A percentile compares a stretch with the other conserved stretches of the same genome.
phyloP scores from a whole-genome alignment of 345 rosid genomes.

The Physaria fendleri region DNA sequence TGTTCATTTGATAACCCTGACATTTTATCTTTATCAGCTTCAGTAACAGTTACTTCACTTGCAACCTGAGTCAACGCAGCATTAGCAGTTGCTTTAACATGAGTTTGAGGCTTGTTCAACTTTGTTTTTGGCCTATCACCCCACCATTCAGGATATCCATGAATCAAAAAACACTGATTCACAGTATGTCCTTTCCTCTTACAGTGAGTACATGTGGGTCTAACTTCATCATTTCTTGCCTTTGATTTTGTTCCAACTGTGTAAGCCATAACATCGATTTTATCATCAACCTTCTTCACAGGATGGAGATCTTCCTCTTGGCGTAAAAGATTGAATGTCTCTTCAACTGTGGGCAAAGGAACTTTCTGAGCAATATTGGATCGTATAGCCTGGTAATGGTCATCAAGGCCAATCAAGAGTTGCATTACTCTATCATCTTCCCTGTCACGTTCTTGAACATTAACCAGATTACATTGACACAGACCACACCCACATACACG shows the following conservation, averaged over 20 bases:
- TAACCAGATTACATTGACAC: neutral
- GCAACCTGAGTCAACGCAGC: no score
- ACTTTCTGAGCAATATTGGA: neutral
- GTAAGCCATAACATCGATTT: neutral
- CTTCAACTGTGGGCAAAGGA: neutral
- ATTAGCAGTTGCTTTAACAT: neutral
- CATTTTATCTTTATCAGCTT: no score
- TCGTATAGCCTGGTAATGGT: neutral
- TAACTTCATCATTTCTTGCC: neutral
- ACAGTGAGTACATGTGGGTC: no score
- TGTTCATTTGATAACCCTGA: no score
- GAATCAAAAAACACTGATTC: neutral
- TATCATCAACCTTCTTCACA: no score
- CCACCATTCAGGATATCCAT: neutral
- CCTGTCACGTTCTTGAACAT: neutral
- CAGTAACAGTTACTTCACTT: no score
- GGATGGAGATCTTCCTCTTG: neutral
- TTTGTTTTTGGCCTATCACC: neutral
- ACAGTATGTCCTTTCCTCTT: neutral
- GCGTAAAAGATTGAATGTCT: neutral
- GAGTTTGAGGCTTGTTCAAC: neutral
- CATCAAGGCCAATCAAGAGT: neutral
- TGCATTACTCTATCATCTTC: neutral
- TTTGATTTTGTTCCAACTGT: neutral
- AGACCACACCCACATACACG: neutral